phyloP scores from a whole-genome alignment of 1,284 basidiomycete genomes.

The Trichosporon ovoides region DNA sequence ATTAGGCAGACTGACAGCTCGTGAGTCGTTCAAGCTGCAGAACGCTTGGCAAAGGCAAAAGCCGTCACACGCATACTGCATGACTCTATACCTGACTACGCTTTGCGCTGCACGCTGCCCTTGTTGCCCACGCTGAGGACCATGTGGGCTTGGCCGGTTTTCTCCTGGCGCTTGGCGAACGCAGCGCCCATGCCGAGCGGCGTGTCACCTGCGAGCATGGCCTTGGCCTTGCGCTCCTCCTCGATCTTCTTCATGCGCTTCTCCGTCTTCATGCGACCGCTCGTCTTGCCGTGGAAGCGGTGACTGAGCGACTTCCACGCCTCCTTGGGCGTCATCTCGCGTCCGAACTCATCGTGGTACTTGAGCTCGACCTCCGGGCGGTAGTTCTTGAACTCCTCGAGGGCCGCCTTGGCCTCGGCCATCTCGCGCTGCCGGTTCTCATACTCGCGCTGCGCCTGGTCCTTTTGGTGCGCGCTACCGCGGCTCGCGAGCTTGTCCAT shows the following conservation, averaged over 20 bases:
- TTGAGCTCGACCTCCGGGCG: constrained; percentile 95
- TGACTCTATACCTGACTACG: neutral
- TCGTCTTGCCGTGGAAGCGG: constrained; percentile 92
- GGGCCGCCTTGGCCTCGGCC: constrained; percentile 74
- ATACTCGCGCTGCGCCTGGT: constrained; percentile 89
- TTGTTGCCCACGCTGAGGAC: constrained; percentile 87
- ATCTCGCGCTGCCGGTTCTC: constrained; percentile 88
- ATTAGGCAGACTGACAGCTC: no score
- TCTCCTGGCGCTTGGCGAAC: constrained; percentile 83
- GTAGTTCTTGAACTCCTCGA: constrained; percentile 86
- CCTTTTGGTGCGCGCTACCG: constrained; percentile 64
- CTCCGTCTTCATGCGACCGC: constrained; percentile 89
- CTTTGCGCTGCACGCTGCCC: constrained; percentile 57
- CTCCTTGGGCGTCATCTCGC: constrained; percentile 78
- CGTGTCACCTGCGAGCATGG: constrained; percentile 88
- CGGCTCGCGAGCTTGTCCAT: constrained; percentile 67
- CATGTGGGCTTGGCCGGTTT: constrained; percentile 89
- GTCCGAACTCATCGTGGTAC: constrained; percentile 92
- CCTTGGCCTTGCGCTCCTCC: constrained; percentile 82
- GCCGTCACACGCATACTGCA: neutral
- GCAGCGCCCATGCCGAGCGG: constrained; percentile 85
- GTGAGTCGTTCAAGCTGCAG: no score
- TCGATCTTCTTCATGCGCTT: constrained; percentile 88
- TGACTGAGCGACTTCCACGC: constrained; percentile 94
- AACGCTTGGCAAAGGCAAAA: no score